A percentile compares a stretch with the other conserved stretches of the same genome.
Evolutionary conservation across 202 grass and related monocot genomes (phyloP).

Genomic region (Saccharum hybrid): DNA sequence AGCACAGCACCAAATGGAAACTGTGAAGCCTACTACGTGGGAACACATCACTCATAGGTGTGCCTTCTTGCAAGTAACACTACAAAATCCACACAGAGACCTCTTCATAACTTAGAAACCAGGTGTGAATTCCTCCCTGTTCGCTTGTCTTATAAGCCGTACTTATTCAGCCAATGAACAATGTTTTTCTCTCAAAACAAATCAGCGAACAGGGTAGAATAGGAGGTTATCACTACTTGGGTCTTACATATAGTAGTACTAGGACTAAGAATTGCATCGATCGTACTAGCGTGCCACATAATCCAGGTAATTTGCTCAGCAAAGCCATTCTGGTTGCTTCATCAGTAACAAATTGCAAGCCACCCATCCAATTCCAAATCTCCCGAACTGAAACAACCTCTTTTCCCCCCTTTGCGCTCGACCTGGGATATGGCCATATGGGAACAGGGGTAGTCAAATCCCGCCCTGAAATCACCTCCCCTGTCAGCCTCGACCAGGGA

Average conservation of each 20-base stretch:
- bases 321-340: neutral
- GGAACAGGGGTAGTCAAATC: constrained; percentile 7
- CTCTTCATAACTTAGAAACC: neutral
- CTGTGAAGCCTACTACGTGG: neutral
- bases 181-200: no score
- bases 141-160: no score
- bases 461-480: neutral
- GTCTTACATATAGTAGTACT: neutral
- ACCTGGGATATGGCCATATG: neutral
- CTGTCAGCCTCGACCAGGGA: neutral
- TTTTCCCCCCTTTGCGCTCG: neutral
- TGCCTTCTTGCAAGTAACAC: neutral
- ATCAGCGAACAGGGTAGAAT: neutral
- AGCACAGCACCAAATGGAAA: neutral
- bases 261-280: neutral
- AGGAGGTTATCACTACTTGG: neutral
- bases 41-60: neutral
- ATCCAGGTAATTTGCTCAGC: neutral
- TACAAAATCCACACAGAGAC: neutral
- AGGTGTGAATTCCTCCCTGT: neutral
- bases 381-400: neutral
- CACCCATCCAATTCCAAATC: neutral
- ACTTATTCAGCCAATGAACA: no score
- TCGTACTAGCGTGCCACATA: neutral
- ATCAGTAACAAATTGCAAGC: neutral